These are phyloP conservation scores for Macrolepiota fuliginosa DNA, from an alignment of 768 basidiomycete genomes.

Conservation along the genomic window DNA sequence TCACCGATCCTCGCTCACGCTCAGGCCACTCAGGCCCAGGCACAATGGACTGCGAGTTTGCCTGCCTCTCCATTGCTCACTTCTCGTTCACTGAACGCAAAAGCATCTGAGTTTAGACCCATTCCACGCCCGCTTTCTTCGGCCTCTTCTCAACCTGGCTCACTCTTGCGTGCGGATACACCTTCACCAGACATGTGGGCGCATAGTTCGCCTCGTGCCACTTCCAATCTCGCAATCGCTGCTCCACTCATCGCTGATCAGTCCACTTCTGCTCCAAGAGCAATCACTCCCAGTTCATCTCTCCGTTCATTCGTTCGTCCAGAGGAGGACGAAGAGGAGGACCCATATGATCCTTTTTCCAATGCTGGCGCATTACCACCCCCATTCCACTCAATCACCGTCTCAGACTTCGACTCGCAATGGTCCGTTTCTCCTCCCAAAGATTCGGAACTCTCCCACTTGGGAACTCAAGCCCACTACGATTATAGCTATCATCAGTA, in stretches of 20 bases:
- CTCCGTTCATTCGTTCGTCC: constrained; percentile 63
- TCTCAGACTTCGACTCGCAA: constrained; percentile 62
- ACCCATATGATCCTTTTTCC: constrained; percentile 80
- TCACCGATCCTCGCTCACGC: constrained; percentile 65
- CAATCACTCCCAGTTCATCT: constrained; percentile 67
- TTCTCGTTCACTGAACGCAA: constrained; percentile 83
- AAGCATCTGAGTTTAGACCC: constrained; percentile 87
- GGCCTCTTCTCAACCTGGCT: constrained; percentile 59
- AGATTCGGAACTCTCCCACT: constrained; percentile 8
- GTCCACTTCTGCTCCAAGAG: constrained; percentile 39
- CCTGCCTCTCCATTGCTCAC: constrained; percentile 85
- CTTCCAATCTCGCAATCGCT: constrained; percentile 88
- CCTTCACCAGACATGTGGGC: constrained; percentile 93
- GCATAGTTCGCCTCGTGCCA: constrained; percentile 64
- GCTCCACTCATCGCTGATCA: constrained; percentile 83
- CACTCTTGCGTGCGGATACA: constrained; percentile 65
- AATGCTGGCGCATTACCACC: constrained; percentile 41
- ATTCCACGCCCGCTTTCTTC: constrained; percentile 79
- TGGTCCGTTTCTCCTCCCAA: constrained; percentile 16
- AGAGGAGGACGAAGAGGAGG: constrained; percentile 74
- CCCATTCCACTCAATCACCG: constrained; percentile 60
- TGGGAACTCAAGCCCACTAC: constrained; percentile 27
- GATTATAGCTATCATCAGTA: constrained; percentile 14
- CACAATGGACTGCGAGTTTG: constrained; percentile 75
- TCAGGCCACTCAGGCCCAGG: constrained; percentile 50